phyloP scores from a whole-genome alignment of 192 early-diverging fungal species.

The Funneliformis mosseae region DNA sequence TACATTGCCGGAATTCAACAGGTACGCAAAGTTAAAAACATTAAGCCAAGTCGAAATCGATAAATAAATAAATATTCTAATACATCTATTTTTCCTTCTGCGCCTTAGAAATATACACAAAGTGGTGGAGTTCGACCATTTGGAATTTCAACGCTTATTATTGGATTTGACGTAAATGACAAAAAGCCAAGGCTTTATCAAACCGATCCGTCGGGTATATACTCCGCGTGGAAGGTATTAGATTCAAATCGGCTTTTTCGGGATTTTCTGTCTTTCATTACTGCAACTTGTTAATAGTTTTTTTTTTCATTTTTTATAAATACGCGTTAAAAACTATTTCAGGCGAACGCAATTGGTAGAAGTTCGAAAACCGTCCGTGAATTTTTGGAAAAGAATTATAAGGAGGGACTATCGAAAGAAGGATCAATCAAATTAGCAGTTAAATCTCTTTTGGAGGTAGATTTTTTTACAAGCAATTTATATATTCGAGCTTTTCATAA shows the following conservation, averaged over 20 bases:
- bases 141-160: slow-evolving; percentile 95
- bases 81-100: neutral
- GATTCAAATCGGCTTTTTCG: neutral
- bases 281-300: too few relatives aligned
- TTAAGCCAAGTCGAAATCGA: neutral
- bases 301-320: neutral
- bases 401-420: slow-evolving; percentile 76
- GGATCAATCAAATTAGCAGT: slow-evolving; percentile 90
- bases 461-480: slow-evolving; percentile 3
- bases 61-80: too few relatives aligned
- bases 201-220: slow-evolving; percentile 98
- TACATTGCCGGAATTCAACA: slow-evolving; percentile 97
- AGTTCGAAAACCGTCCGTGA: slow-evolving; percentile 97
- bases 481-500: neutral
- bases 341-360: slow-evolving; percentile 95
- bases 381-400: slow-evolving; percentile 98
- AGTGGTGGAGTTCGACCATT: slow-evolving; percentile 98
- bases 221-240: slow-evolving; percentile 91
- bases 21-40: slow-evolving; percentile 45
- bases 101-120: slow-evolving; percentile 91
- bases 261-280: too few relatives aligned
- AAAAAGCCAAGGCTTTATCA: slow-evolving; percentile 91
- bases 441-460: slow-evolving; percentile 86
- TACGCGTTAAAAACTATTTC: neutral
- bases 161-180: slow-evolving; percentile 88